Base-by-base conservation (phyloP, 257 asterid genomes). In the Solanum virginianum region DNA sequence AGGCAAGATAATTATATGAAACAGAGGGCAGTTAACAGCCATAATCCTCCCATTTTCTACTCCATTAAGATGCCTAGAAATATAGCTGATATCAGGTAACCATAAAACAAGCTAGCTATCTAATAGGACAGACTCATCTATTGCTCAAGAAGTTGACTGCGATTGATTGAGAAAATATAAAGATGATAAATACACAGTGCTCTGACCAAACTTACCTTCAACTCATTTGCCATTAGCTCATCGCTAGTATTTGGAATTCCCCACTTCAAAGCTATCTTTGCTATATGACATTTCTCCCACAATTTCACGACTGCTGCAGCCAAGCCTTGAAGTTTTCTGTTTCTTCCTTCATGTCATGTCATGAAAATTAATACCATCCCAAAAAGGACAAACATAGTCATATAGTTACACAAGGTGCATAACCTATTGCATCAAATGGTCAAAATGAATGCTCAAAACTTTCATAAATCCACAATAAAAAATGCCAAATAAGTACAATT, bases 241-340 rank as follows among this genome's bases (percentile, higher is more conserved):
- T 96, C 94, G 89, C 93, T 93, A 7, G 97, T 93, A 92, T 96
- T 96, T 63, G 90, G 99, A 86, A 90, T 85, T 80, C 99, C 98
- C 95, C 93, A 95, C 87, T 96, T 96, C 87, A 96, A 26, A 90
- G 98, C 97, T 86, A 96, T 93, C 91, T 96, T 96, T 88, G 97
- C 98, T 80, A 96, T 96, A 75, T 95, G 98, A 87, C 98, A 92
- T 88, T 93, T 94, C 92, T 90, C 99, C 99, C 98, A 96, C 86
- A 96, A 88, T 89, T 93, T 94, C 65, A 96, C 60, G 53, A 96
- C 88, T 36, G 98, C 95, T 83, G 92, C 92, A 57, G 99, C 98
- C 88, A 96, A 84, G 47, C 99, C 99, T 87, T 96, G 98, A 82
- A 93, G 90, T 83, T 91, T 95, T 88, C 92, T 89, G 85, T 94